Evolutionary conservation across 2,329 filamentous ascomycete genomes (phyloP).

Genomic region (Xylariaceae sp.): DNA sequence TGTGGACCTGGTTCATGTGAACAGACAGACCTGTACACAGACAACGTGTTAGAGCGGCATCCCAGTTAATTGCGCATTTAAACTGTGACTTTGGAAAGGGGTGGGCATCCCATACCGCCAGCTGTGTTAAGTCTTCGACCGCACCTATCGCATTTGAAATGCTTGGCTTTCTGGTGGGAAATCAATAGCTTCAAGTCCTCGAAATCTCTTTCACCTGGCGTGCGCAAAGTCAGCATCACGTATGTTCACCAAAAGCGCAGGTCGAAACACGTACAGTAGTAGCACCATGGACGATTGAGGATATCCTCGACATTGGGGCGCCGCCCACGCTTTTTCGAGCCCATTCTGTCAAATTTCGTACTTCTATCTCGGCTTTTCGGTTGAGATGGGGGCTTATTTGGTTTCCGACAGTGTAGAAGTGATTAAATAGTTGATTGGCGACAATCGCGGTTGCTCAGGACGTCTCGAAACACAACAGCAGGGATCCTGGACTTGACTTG

Average conservation of each 20-base stretch:
- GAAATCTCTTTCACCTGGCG: constrained; percentile 80
- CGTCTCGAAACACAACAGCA: neutral
- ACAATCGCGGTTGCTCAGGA: neutral
- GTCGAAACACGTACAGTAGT: constrained; percentile 66
- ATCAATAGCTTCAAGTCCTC: constrained; percentile 96
- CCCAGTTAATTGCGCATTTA: constrained; percentile 4
- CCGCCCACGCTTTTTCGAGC: constrained; percentile 83
- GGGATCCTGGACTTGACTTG: constrained; percentile 3
- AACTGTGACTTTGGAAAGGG: neutral
- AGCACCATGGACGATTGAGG: constrained; percentile 87
- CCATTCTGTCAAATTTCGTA: constrained; percentile 53
- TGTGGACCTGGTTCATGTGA: constrained; percentile 98
- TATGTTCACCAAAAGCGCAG: constrained; percentile 1
- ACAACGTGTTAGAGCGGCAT: too few species aligned
- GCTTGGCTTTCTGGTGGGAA: constrained; percentile 97
- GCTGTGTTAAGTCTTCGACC: constrained; percentile 85
- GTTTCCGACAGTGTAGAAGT: neutral
- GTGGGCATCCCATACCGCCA: constrained; percentile 59
- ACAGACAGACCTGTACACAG: constrained; percentile 83
- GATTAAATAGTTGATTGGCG: neutral
- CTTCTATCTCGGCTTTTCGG: too few species aligned
- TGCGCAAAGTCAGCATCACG: constrained; percentile 24
- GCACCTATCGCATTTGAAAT: constrained; percentile 95
- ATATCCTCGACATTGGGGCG: constrained; percentile 85
- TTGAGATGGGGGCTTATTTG: too few species aligned